Conservation (phyloP, 148 eudicot species). For the Euryodendron excelsum region DNA sequence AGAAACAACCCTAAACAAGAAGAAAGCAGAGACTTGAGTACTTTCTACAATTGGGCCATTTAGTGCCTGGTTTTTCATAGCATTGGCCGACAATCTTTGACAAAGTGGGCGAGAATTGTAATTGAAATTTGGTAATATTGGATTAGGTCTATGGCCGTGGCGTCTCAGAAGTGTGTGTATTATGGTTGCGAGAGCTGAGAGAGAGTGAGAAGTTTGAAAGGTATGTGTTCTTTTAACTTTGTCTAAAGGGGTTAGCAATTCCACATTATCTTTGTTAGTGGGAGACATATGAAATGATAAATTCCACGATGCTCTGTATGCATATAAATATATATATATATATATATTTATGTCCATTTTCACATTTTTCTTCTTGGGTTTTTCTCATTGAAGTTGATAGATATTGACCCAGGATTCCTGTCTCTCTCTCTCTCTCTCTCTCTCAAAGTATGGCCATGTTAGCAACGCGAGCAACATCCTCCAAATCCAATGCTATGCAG, state of each 20-base stretch:
- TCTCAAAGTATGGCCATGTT: not conserved
- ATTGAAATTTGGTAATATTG: conserved; percentile 1
- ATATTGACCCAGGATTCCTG: not conserved
- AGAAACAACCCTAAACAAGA: not conserved
- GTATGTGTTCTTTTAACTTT: too few relatives aligned
- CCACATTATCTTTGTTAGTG: conserved; percentile 2
- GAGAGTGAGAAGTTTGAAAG: not conserved
- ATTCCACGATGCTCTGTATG: too few relatives aligned
- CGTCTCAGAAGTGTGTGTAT: conserved; percentile 11
- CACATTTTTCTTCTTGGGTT: not conserved
- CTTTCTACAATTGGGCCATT: conserved; percentile 9
- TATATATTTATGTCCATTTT: not conserved
- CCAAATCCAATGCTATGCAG: too few relatives aligned
- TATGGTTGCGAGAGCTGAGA: not conserved
- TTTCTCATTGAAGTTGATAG: not conserved
- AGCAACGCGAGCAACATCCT: too few relatives aligned
- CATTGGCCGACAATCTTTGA: conserved; percentile 19
- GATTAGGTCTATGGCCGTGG: conserved; percentile 15
- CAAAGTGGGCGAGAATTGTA: not conserved
- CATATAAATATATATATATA: not conserved
- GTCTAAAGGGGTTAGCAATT: not conserved
- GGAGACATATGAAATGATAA: not conserved
- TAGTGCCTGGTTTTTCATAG: not conserved
- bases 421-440: not conserved
- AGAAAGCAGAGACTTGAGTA: conserved; percentile 1